Conservation (phyloP, 2,329 filamentous ascomycete species). For the Colletotrichum graminicola region DNA sequence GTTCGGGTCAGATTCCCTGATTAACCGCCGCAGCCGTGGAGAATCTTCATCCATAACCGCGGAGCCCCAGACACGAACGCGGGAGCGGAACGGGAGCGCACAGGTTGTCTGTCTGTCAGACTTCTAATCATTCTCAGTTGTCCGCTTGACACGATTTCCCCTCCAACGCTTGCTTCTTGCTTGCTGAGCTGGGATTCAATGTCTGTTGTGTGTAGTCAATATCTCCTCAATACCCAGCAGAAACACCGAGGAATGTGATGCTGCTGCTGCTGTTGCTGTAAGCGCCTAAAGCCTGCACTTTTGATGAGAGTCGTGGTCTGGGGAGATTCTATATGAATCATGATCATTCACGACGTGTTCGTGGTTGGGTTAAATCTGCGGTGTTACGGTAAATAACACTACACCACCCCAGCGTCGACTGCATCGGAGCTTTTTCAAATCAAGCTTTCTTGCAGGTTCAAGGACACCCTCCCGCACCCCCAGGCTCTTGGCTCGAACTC, state of each 20-base stretch:
- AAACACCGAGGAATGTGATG: not conserved
- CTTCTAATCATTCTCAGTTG: too few species aligned
- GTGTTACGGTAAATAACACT: too few species aligned
- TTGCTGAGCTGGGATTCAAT: not conserved
- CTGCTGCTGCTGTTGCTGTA: too few species aligned
- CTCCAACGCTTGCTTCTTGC: not conserved
- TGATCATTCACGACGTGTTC: not conserved
- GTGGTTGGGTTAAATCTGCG: not conserved
- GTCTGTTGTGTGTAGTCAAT: not conserved
- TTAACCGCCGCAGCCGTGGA: conserved; percentile 14
- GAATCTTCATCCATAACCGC: not conserved
- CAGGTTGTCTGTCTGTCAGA: not conserved
- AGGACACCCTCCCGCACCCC: not conserved
- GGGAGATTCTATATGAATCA: not conserved
- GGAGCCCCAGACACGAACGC: too few species aligned
- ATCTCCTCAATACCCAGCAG: too few species aligned
- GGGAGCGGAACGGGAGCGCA: not conserved
- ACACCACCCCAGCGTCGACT: not conserved
- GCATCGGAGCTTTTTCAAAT: not conserved
- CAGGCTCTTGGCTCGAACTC: not conserved
- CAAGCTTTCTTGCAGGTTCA: conserved; percentile 1
- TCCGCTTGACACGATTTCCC: too few species aligned
- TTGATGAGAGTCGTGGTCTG: not conserved
- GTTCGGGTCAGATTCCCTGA: conserved; percentile 18
- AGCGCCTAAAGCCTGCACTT: not conserved